Evolutionary conservation across 2,329 filamentous ascomycete species (phyloP).

Genomic region (Fusarium sp.): DNA sequence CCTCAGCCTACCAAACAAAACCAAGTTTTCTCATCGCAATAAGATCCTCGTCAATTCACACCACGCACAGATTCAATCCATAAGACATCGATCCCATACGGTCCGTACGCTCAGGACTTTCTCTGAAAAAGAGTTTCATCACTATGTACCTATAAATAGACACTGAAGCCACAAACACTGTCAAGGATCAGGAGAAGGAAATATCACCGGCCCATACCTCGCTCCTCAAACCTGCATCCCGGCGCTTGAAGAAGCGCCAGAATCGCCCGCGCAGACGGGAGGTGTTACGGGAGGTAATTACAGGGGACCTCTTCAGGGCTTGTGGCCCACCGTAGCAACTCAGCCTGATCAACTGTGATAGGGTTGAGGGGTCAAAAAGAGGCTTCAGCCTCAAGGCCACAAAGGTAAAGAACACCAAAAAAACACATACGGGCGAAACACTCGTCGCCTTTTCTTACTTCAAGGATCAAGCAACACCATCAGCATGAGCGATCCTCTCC

Average conservation of each 20-base stretch:
- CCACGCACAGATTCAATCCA: neutral
- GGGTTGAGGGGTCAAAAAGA: too few species aligned
- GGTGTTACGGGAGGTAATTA: too few species aligned
- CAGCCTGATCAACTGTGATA: too few species aligned
- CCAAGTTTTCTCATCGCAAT: neutral
- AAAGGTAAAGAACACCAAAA: too few species aligned
- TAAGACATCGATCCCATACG: neutral
- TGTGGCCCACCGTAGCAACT: too few species aligned
- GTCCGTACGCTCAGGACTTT: neutral
- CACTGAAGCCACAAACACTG: neutral
- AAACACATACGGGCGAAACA: too few species aligned
- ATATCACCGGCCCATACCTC: neutral
- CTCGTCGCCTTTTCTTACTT: too few species aligned
- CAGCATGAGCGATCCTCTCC: too few species aligned
- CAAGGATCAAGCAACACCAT: too few species aligned
- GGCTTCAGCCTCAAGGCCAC: too few species aligned
- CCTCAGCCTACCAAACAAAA: neutral
- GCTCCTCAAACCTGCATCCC: accelerated
- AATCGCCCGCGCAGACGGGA: neutral
- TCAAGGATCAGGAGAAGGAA: neutral
- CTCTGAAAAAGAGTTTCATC: neutral
- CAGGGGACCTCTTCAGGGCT: too few species aligned
- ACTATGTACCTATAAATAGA: neutral
- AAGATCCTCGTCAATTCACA: neutral
- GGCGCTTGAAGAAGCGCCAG: neutral